These are phyloP conservation scores for Candida buenavistaensis DNA, from an alignment of 1,139 yeast species.

Conservation along the genomic window DNA sequence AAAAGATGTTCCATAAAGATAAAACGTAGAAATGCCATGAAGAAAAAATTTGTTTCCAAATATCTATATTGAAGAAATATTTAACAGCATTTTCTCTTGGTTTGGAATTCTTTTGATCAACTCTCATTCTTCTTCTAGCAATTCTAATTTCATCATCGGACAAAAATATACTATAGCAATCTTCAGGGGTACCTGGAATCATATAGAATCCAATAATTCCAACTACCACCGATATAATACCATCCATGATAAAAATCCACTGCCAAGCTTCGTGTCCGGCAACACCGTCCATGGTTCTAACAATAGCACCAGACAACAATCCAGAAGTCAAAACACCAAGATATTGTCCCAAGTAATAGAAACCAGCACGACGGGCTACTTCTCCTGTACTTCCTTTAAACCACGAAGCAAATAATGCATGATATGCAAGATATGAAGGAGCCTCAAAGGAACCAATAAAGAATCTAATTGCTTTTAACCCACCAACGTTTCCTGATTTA, in stretches of 20 bases:
- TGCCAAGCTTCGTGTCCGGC: slow-evolving; percentile 64
- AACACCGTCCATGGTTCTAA: slow-evolving; percentile 43
- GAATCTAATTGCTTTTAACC: slow-evolving; percentile 58
- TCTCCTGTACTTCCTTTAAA: slow-evolving; percentile 52
- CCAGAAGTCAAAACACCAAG: slow-evolving; percentile 66
- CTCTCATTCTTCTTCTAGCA: slow-evolving; percentile 56
- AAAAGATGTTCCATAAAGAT: slow-evolving; percentile 54
- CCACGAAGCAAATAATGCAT: slow-evolving; percentile 63
- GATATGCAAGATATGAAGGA: slow-evolving; percentile 58
- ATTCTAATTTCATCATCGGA: slow-evolving; percentile 65
- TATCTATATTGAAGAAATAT: slow-evolving; percentile 30
- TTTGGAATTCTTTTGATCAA: slow-evolving; percentile 37
- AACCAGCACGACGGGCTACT: slow-evolving; percentile 58
- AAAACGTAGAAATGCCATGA: slow-evolving; percentile 58
- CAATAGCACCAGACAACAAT: slow-evolving; percentile 61
- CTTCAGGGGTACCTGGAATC: slow-evolving; percentile 70
- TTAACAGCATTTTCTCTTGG: slow-evolving; percentile 29
- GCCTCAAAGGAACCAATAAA: slow-evolving; percentile 65
- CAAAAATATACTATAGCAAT: slow-evolving; percentile 55
- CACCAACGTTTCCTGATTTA: slow-evolving; percentile 45
- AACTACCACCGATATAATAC: slow-evolving; percentile 57
- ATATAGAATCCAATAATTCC: slow-evolving; percentile 61
- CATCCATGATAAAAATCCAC: slow-evolving; percentile 74
- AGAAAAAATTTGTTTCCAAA: slow-evolving; percentile 52
- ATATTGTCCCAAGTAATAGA: slow-evolving; percentile 60